These are phyloP conservation scores for Hypoxylon rubiginosum DNA, from an alignment of 2,329 filamentous ascomycete species.

Conservation along the genomic window DNA sequence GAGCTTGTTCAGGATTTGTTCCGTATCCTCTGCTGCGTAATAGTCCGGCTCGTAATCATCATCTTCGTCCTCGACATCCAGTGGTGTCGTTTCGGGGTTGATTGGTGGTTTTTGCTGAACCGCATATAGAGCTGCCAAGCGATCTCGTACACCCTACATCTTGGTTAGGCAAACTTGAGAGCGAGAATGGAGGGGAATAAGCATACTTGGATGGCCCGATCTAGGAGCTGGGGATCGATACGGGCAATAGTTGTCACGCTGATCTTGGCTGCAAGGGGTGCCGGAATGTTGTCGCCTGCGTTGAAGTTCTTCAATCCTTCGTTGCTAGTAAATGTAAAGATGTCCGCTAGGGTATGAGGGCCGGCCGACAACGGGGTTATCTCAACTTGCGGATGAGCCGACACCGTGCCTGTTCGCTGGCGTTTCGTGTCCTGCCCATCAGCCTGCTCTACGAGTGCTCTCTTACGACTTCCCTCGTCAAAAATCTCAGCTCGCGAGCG, in stretches of 20 bases:
- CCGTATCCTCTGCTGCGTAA: slow-evolving; percentile 79
- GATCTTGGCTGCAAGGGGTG: slow-evolving; percentile 82
- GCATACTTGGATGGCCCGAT: slow-evolving; percentile 79
- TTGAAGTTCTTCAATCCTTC: slow-evolving; percentile 83
- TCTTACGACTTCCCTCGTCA: slow-evolving; percentile 84
- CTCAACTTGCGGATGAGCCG: slow-evolving; percentile 59
- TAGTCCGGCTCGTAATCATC: slow-evolving; percentile 95
- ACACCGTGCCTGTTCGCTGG: slow-evolving; percentile 74
- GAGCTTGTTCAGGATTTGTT: slow-evolving; percentile 82
- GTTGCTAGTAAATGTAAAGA: slow-evolving; percentile 88
- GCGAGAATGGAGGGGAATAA: background rate
- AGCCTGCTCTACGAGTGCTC: slow-evolving; percentile 77
- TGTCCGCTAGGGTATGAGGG: slow-evolving; percentile 81
- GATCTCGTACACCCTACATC: slow-evolving; percentile 64
- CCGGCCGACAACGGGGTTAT: slow-evolving; percentile 81
- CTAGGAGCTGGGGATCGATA: slow-evolving; percentile 76
- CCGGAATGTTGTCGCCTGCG: slow-evolving; percentile 78
- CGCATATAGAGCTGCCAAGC: slow-evolving; percentile 60
- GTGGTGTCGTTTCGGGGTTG: slow-evolving; percentile 70
- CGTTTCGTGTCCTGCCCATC: slow-evolving; percentile 87
- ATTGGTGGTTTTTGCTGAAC: slow-evolving; percentile 60
- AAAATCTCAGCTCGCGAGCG: slow-evolving; percentile 83
- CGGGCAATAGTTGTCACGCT: slow-evolving; percentile 82
- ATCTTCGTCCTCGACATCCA: slow-evolving; percentile 82
- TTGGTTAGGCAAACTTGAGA: slow-evolving; percentile 34